These are phyloP conservation scores for Eutrema japonicum DNA, from an alignment of 345 rosid genomes.

Conservation along the genomic window DNA sequence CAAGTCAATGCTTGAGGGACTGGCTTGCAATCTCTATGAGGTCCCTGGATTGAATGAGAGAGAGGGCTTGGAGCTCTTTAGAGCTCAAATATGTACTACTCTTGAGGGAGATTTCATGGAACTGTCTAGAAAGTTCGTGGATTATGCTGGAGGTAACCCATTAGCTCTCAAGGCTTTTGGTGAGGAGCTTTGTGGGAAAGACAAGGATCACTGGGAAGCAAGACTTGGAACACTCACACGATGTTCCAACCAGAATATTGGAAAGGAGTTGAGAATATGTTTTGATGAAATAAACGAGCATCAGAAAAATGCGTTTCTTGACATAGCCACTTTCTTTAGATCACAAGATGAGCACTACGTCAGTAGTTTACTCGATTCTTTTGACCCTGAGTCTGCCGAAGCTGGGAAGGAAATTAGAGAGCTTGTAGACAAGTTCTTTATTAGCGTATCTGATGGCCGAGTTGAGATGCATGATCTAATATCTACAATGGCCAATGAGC, in stretches of 20 bases:
- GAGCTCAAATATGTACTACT: background rate
- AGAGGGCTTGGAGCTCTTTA: slow-evolving; percentile 38
- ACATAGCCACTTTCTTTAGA: slow-evolving; percentile 44
- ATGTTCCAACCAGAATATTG: slow-evolving; percentile 9
- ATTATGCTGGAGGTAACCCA: slow-evolving; percentile 45
- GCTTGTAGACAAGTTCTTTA: slow-evolving; percentile 35
- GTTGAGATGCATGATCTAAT: slow-evolving; percentile 40
- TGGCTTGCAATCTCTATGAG: background rate
- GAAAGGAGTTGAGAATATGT: slow-evolving; percentile 9
- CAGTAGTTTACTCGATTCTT: slow-evolving; percentile 4
- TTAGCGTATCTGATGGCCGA: background rate
- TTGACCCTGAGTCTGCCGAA: background rate
- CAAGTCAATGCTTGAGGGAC: slow-evolving; percentile 18
- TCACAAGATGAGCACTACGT: background rate
- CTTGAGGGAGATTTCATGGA: slow-evolving; percentile 9
- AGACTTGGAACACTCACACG: slow-evolving; percentile 7
- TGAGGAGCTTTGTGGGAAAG: slow-evolving; percentile 1
- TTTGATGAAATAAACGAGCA: slow-evolving; percentile 30
- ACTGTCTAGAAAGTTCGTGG: slow-evolving; percentile 24
- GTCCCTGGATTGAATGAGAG: slow-evolving; percentile 18
- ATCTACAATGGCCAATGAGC: slow-evolving; percentile 26
- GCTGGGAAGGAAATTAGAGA: background rate
- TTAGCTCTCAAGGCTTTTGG: slow-evolving; percentile 46
- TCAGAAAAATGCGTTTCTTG: slow-evolving; percentile 44
- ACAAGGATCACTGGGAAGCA: slow-evolving; percentile 29